phyloP scores from a whole-genome alignment of 495 filamentous ascomycete genomes.

The Penicillium lagena region DNA sequence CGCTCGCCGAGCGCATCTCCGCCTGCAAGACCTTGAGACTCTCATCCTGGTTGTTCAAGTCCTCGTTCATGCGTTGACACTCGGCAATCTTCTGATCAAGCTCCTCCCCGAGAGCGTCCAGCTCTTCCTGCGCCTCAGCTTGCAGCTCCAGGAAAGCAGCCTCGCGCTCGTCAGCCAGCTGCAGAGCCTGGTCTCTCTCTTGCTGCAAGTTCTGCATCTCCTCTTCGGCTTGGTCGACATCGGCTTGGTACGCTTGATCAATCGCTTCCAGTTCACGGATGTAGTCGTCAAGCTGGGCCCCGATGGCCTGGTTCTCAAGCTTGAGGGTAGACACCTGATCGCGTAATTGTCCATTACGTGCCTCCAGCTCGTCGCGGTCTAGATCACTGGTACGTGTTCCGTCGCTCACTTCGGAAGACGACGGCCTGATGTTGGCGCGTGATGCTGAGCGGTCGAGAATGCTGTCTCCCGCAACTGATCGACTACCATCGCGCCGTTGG shows the following conservation, averaged over 20 bases:
- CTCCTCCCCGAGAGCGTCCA: conserved; percentile 76
- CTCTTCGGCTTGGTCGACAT: conserved; percentile 67
- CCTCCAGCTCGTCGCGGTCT: conserved; percentile 82
- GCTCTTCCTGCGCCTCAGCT: conserved; percentile 75
- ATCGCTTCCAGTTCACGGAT: conserved; percentile 60
- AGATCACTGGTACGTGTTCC: conserved; percentile 69
- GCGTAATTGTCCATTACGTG: conserved; percentile 71
- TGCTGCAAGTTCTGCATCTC: conserved; percentile 76
- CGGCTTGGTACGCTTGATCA: conserved; percentile 62
- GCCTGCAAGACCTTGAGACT: conserved; percentile 78
- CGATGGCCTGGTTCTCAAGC: conserved; percentile 74
- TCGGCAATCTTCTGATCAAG: conserved; percentile 67
- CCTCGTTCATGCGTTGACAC: conserved; percentile 62
- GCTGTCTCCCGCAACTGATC: conserved; percentile 75
- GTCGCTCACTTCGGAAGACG: conserved; percentile 61
- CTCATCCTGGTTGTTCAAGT: conserved; percentile 49
- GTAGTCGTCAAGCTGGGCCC: conserved; percentile 64
- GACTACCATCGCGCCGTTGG: conserved; percentile 58
- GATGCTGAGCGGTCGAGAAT: conserved; percentile 91
- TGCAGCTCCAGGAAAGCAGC: conserved; percentile 70
- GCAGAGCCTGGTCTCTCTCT: conserved; percentile 81
- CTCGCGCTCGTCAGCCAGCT: conserved; percentile 72
- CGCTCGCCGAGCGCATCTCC: conserved; percentile 86
- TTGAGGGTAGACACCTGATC: conserved; percentile 81
- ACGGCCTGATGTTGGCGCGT: conserved; percentile 65